Base-by-base conservation (phyloP, 805 yeast species). In the Zygosaccharomyces gambellarensis region DNA sequence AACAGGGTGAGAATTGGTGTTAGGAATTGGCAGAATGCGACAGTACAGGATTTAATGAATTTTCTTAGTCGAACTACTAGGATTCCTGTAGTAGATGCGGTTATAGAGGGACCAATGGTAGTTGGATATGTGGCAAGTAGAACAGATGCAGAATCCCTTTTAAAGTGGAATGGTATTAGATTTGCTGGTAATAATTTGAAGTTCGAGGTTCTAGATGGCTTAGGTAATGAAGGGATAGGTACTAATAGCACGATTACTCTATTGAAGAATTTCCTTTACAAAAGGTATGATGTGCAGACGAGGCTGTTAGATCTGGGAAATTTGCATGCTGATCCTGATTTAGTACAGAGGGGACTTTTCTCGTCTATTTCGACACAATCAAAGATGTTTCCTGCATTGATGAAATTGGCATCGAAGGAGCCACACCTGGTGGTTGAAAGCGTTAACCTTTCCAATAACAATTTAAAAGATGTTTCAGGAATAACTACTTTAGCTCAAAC, bases 341-440 rank as follows among this genome's bases (percentile, higher is more conserved):
- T 92, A 36, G 70, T 67, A 10, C 69, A 75, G 17, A 76, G 76
- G 52, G 95, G 96, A 0, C 72, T 88, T 46, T 82, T 90, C 53
- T 77, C 79, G 12, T 70, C 82, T 4, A 71, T 78, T 12, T 68
- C 81, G 9, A 81, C 87, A 1, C 77, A 83, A 30, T 77, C 90
- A 11, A 94, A 92, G 67, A 83, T 90, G 77, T 89, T 92, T 65
- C 85, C 89, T 9, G 98, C 98, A 0, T 70, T 94, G 55, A 80
- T 92, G 85, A 87, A 85, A 63, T 68, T 92, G 7, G 96, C 96
- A 1, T 69, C 72, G 3, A 79, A 79, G 46, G 81, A 79, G 25
- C 64, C 65, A 1, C 60, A 62, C 30, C 59, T 69, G 22, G 63
- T 63, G 6, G 84, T 90, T 3, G 84, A 82, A 28, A 83, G 89